Evolutionary conservation across 2,329 filamentous ascomycete species (phyloP).

Genomic region (Trichophyton verrucosum): DNA sequence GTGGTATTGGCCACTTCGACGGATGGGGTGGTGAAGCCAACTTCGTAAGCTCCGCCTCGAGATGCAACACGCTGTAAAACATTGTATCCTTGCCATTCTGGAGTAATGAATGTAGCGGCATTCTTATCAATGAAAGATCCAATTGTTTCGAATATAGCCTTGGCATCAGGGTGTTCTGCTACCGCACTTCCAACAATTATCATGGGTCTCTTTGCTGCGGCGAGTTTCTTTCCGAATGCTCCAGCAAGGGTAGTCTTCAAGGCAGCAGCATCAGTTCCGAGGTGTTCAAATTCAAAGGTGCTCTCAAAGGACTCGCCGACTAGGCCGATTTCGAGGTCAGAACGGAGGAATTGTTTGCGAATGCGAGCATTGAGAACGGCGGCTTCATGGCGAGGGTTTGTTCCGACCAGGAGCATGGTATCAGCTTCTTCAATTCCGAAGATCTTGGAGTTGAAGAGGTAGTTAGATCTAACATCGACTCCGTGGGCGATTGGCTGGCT

Average conservation of each 20-base stretch:
- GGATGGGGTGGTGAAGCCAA: constrained; percentile 85
- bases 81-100: constrained; percentile 96
- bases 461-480: constrained; percentile 86
- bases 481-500: constrained; percentile 79
- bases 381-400: constrained; percentile 90
- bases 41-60: constrained; percentile 82
- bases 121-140: constrained; percentile 90
- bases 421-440: constrained; percentile 90
- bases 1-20: constrained; percentile 67
- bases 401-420: constrained; percentile 80
- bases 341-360: constrained; percentile 93
- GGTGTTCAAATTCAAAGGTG: constrained; percentile 89
- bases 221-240: constrained; percentile 83
- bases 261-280: constrained; percentile 64
- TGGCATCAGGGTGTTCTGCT: constrained; percentile 80
- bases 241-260: constrained; percentile 78
- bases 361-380: constrained; percentile 93
- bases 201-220: constrained; percentile 81
- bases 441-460: constrained; percentile 92
- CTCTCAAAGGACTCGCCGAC: constrained; percentile 86
- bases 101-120: constrained; percentile 70
- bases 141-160: constrained; percentile 84
- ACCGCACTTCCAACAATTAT: constrained; percentile 89
- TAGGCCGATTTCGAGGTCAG: constrained; percentile 82
- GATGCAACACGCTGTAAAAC: constrained; percentile 89